Evolutionary conservation across 495 filamentous ascomycete genomes (phyloP), one percentile per base, ranked within the genome.

Genomic region (Penicillium silybi): DNA sequence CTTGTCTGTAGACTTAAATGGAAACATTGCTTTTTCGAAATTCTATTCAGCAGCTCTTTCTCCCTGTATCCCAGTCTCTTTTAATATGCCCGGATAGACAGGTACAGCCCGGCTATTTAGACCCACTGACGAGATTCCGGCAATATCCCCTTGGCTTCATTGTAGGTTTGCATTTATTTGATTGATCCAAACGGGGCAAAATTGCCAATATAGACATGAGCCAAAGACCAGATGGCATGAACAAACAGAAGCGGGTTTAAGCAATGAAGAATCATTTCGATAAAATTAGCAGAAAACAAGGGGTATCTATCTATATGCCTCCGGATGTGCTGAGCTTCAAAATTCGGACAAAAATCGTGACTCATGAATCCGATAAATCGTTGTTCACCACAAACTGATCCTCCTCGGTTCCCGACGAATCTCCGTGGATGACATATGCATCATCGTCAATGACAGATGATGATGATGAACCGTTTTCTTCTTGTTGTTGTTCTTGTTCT

Each of bases 271-370:
- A 17, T 13, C 9, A 32, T 10, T 11, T 13, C 9, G 9, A 32
- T 10, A 3, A 13, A 11, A 13, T 11, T 3, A 32, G 2, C 11
- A 3, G 4, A 50, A 41, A 15, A 42, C 49, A 57, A 23, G 17
- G 49, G 50, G 50, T 57, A 53, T 57, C 45, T 57, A 15, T 53
- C 38, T 5, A 32, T 16, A 34, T 42, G 38, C 38, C 16, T 26
- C 16, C 18, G 37, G 23, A 9, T 41, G 35, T 48, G 17, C 37
- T 20, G 17, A 15, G 25, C 17, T 13, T 35, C 43, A 46, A 11
- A 25, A 29, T 23, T 17, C 18, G 46, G 43, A 54, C 22, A 39
- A 17, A 49, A 39, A 40, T 29, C 42, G 42, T 45, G 18, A 34
- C 35, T 43, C 27, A 42, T 47, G 17, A 18, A 26, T 43, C 53